These are phyloP conservation scores for Furcasterigmium sp. DNA, from an alignment of 2,329 filamentous ascomycete species.

Conservation along the genomic window DNA sequence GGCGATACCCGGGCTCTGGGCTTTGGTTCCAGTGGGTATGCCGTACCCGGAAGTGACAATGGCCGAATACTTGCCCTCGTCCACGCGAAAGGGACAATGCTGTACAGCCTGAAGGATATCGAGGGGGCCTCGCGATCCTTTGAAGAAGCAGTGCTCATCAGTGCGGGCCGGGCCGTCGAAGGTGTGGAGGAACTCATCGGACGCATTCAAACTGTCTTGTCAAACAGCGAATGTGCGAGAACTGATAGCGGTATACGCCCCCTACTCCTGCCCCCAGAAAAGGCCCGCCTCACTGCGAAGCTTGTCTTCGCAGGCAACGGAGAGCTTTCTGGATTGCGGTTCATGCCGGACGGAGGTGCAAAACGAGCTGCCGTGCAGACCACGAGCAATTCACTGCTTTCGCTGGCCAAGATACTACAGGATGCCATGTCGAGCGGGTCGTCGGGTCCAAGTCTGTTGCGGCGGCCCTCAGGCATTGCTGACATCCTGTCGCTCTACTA, in stretches of 20 bases:
- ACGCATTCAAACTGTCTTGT: conserved; percentile 68
- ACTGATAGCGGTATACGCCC: conserved; percentile 34
- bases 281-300: conserved; percentile 74
- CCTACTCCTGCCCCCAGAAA: conserved; percentile 76
- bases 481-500: conserved; percentile 96
- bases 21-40: conserved; percentile 68
- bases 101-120: conserved; percentile 85
- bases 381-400: conserved; percentile 91
- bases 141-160: conserved; percentile 90
- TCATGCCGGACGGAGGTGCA: conserved; percentile 65
- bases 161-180: conserved; percentile 63
- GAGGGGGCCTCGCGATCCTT: conserved; percentile 79
- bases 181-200: conserved; percentile 75
- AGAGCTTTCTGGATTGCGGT: conserved; percentile 72
- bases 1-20: conserved; percentile 8
- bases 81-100: conserved; percentile 97
- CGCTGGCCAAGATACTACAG: conserved; percentile 95
- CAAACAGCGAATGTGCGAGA: conserved; percentile 18
- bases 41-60: conserved; percentile 80
- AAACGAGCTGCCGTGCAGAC: conserved; percentile 81
- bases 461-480: conserved; percentile 69
- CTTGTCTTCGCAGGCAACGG: conserved; percentile 75
- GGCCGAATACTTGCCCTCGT: conserved; percentile 89
- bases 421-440: conserved; percentile 82
- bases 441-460: conserved; percentile 45